These are phyloP conservation scores for Leccinum disarticulatum DNA, from an alignment of 768 basidiomycete genomes.

Conservation along the genomic window DNA sequence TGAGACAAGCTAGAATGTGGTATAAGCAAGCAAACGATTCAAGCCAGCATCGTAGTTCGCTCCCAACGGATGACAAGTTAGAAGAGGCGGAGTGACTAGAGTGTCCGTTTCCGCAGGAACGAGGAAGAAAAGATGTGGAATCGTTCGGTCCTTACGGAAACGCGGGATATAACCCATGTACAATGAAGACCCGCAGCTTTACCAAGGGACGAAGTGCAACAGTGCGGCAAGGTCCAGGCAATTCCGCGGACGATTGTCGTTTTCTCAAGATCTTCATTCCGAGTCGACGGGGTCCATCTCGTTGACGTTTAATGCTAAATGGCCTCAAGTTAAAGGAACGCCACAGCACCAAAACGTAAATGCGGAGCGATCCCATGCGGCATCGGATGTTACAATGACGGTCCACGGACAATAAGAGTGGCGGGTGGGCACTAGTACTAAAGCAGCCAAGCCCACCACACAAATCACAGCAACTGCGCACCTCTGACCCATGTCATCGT, in stretches of 20 bases:
- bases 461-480: not conserved
- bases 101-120: not conserved
- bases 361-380: not conserved
- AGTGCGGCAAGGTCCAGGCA: not conserved
- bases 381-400: not conserved
- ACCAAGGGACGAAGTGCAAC: not conserved
- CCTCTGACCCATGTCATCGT: conserved; percentile 12
- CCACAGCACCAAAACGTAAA: not conserved
- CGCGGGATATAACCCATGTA: not conserved
- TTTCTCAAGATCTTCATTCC: not conserved
- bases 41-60: not conserved
- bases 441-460: not conserved
- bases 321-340: not conserved
- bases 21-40: not conserved
- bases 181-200: not conserved
- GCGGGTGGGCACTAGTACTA: conserved; percentile 1
- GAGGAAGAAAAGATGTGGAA: not conserved
- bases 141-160: not conserved
- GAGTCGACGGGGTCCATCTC: not conserved
- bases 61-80: not conserved
- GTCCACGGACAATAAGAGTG: not conserved
- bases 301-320: not conserved
- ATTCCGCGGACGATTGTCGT: not conserved
- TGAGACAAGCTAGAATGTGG: not conserved
- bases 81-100: not conserved